Evolutionary conservation across 768 basidiomycete genomes (phyloP), one percentile per base, ranked within the genome.

Genomic region (Boletus bicolor): DNA sequence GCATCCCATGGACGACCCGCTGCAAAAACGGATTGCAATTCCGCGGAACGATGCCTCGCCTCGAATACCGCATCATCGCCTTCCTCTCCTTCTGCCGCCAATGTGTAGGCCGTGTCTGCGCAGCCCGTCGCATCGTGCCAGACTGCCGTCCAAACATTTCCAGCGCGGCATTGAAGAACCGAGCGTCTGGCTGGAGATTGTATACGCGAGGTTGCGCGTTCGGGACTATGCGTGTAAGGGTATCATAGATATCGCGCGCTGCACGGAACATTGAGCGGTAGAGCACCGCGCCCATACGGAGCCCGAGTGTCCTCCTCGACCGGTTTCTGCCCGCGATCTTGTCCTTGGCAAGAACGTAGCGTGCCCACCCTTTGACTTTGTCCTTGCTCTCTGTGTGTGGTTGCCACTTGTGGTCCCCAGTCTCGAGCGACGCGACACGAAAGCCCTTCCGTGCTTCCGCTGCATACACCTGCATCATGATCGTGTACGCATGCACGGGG

Each of bases 101-200:
- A 47, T 64, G 64, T 7, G 71, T 38, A 5, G 62, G 71, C 3
- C 49, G 26, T 1, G 54, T 60, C 37, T 53, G 58, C 2, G 35
- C 47, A 19, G 55, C 54, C 30, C 64, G 70, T 34, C 49, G 64
- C 51, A 54, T 41, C 63, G 47, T 64, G 10, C 44, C 39, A 24
- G 64, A 53, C 14, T 64, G 64, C 11, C 68, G 65, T 17, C 70
- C 64, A 37, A 79, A 76, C 44, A 85, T 70, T 10, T 72, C 68
- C 12, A 89, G 69, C 9, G 82, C 74, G 2, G 83, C 82, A 52
- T 87, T 87, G 72, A 84, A 89, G 65, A 88, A 88, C 44, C 80
- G 76, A n/a, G 78, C 80, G 60, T 91, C 88, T 1, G 82, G 79
- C 26, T 57, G 56, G 8, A 80, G 80, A 19, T 76, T 62, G 51